These are phyloP conservation scores for Candida glucosophila DNA, from an alignment of 1,139 yeast genomes.

Conservation along the genomic window DNA sequence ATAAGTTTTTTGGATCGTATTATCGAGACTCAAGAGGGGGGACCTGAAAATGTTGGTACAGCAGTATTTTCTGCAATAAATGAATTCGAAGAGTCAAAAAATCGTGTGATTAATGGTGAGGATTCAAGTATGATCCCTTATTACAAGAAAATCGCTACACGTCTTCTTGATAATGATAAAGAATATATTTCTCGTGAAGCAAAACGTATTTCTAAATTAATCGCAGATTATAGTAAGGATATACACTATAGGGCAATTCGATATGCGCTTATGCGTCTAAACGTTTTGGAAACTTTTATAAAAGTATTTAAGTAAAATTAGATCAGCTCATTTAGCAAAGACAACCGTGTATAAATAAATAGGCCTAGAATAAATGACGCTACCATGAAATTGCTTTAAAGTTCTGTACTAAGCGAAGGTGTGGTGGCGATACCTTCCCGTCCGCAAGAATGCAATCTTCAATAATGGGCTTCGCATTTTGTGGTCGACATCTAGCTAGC, in stretches of 20 bases:
- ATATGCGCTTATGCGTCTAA: slow-evolving; percentile 38
- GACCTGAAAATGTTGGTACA: slow-evolving; percentile 6
- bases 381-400: slow-evolving; percentile 50
- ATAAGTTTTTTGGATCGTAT: slow-evolving; percentile 34
- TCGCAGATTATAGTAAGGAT: slow-evolving; percentile 27
- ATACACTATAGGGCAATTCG: slow-evolving; percentile 30
- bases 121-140: slow-evolving; percentile 15
- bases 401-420: slow-evolving; percentile 56
- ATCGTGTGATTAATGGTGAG: slow-evolving; percentile 4
- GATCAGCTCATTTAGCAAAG: too few relatives aligned
- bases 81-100: slow-evolving; percentile 3
- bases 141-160: slow-evolving; percentile 44
- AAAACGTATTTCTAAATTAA: slow-evolving; percentile 39
- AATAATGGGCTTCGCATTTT: slow-evolving; percentile 63
- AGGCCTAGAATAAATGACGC: too few relatives aligned
- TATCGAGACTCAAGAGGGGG: slow-evolving; percentile 3
- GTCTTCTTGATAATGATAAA: slow-evolving; percentile 39
- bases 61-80: slow-evolving; percentile 11
- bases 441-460: slow-evolving; percentile 59
- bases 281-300: slow-evolving; percentile 25
- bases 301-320: slow-evolving; percentile 1
- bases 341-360: too few relatives aligned
- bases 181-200: slow-evolving; percentile 44
- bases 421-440: slow-evolving; percentile 66
- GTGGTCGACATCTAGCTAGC: slow-evolving; percentile 81